phyloP scores from a whole-genome alignment of 345 rosid genomes.

The Punica granatum region DNA sequence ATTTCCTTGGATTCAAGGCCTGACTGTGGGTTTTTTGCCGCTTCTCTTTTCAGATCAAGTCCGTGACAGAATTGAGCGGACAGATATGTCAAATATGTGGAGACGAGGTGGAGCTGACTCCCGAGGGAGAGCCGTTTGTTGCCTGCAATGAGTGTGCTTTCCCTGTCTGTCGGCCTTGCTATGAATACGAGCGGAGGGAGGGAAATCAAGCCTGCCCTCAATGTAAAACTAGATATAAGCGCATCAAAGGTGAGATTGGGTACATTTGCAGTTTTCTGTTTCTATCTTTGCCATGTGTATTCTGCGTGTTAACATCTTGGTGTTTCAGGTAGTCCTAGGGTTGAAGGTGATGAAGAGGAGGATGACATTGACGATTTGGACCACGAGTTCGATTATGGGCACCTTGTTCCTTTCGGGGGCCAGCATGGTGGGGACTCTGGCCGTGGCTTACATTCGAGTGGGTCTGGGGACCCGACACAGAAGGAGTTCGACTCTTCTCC shows the following conservation, averaged over 20 bases:
- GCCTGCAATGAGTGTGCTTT: constrained; percentile 99
- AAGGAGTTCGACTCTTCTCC: constrained; percentile 70
- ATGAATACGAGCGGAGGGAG: constrained; percentile 92
- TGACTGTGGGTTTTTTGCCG: background rate
- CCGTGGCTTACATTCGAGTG: constrained; percentile 29
- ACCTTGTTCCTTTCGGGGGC: constrained; percentile 48
- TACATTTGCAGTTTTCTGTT: constrained; percentile 6
- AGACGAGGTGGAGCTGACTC: constrained; percentile 74
- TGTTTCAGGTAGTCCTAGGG: constrained; percentile 78
- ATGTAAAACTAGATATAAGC: constrained; percentile 87
- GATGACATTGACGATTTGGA: constrained; percentile 90
- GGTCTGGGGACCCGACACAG: constrained; percentile 32
- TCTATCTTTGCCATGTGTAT: background rate
- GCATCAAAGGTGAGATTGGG: constrained; percentile 76
- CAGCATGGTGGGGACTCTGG: constrained; percentile 56
- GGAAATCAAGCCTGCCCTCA: constrained; percentile 97
- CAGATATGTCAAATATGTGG: constrained; percentile 89
- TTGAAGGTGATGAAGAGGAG: constrained; percentile 95
- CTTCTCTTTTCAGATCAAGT: constrained; percentile 54
- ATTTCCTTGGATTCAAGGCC: background rate
- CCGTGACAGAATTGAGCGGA: constrained; percentile 80
- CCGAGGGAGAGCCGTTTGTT: constrained; percentile 68
- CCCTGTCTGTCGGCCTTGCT: constrained; percentile 95
- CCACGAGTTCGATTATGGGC: constrained; percentile 57
- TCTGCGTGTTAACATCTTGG: background rate